phyloP scores from a whole-genome alignment of 2,329 filamentous ascomycete genomes.

The Claviceps cyperi region DNA sequence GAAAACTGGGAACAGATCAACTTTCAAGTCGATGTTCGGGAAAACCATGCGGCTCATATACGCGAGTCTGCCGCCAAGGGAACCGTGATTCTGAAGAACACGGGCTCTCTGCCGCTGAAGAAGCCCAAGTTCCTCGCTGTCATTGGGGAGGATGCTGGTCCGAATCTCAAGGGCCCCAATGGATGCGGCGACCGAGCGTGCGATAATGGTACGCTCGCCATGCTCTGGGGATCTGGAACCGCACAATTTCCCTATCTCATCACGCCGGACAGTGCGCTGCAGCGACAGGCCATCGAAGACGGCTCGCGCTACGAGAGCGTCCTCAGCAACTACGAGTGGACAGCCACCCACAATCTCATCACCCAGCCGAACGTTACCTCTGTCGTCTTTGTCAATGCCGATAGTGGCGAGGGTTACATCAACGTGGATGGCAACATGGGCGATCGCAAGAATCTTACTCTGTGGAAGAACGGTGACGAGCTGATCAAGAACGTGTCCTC shows the following conservation, averaged over 20 bases:
- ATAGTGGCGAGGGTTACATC: slow-evolving; percentile 80
- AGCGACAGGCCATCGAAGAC: slow-evolving; percentile 45
- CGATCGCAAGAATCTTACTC: slow-evolving; percentile 81
- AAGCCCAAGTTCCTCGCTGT: slow-evolving; percentile 63
- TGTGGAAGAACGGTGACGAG: slow-evolving; percentile 71
- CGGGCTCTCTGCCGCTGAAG: slow-evolving; percentile 59
- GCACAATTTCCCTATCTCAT: slow-evolving; percentile 63
- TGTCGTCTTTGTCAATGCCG: slow-evolving; percentile 81
- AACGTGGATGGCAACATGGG: slow-evolving; percentile 68
- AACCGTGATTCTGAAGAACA: slow-evolving; percentile 83
- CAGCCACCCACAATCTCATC: slow-evolving; percentile 46
- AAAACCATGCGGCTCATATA: slow-evolving; percentile 57
- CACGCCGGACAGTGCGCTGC: slow-evolving; percentile 58
- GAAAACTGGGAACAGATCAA: slow-evolving; percentile 57
- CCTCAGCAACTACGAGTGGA: slow-evolving; percentile 47
- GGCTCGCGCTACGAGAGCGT: slow-evolving; percentile 49
- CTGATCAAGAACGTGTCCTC: slow-evolving; percentile 70
- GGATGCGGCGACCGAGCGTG: slow-evolving; percentile 57
- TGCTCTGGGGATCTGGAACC: slow-evolving; percentile 69
- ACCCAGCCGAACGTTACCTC: slow-evolving; percentile 50
- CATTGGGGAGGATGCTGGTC: slow-evolving; percentile 71
- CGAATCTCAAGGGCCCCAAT: slow-evolving; percentile 63
- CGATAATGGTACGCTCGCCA: slow-evolving; percentile 47
- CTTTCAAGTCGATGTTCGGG: slow-evolving; percentile 70
- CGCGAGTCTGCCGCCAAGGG: slow-evolving; percentile 66